Percentiles rank a stretch among this genome's conserved stretches.
phyloP scores from a whole-genome alignment of 192 early-diverging fungal genomes.

The Dissophora ornata region DNA sequence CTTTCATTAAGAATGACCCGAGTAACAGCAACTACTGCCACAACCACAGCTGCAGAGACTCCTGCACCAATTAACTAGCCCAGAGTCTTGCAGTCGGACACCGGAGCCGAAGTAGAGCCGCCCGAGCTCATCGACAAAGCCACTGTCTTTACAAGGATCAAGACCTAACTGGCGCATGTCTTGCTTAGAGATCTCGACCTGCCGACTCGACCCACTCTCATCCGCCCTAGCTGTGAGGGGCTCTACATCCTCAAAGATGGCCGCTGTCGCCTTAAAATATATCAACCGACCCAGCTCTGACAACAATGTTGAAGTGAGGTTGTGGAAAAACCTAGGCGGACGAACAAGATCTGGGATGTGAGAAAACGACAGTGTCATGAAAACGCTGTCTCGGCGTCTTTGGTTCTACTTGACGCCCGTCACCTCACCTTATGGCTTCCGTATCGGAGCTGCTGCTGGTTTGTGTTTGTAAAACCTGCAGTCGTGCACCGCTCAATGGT shows the following conservation, averaged over 20 bases:
- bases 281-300: slow-evolving; percentile 39
- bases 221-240: not conserved
- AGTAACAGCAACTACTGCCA: not conserved
- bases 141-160: slow-evolving; percentile 53
- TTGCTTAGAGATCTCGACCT: slow-evolving; percentile 29
- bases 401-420: too few relatives aligned
- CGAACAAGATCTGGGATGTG: not conserved
- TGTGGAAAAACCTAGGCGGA: slow-evolving; percentile 54
- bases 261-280: slow-evolving; percentile 37
- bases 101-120: slow-evolving; percentile 58
- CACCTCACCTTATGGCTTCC: slow-evolving; percentile 44
- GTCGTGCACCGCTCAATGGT: slow-evolving; percentile 4
- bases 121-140: slow-evolving; percentile 56
- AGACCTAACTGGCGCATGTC: slow-evolving; percentile 59
- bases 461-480: slow-evolving; percentile 10
- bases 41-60: slow-evolving; percentile 7
- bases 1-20: too few relatives aligned
- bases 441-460: slow-evolving; percentile 38
- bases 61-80: slow-evolving; percentile 13
- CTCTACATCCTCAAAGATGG: slow-evolving; percentile 31
- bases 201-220: not conserved
- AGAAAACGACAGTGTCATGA: not conserved
- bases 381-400: too few relatives aligned
- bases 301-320: slow-evolving; percentile 50
- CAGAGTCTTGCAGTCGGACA: slow-evolving; percentile 31